Evolutionary conservation across 2,329 filamentous ascomycete genomes (phyloP), one percentile per base, ranked within the genome.

Genomic region (Magnaporthiopsis poae): DNA sequence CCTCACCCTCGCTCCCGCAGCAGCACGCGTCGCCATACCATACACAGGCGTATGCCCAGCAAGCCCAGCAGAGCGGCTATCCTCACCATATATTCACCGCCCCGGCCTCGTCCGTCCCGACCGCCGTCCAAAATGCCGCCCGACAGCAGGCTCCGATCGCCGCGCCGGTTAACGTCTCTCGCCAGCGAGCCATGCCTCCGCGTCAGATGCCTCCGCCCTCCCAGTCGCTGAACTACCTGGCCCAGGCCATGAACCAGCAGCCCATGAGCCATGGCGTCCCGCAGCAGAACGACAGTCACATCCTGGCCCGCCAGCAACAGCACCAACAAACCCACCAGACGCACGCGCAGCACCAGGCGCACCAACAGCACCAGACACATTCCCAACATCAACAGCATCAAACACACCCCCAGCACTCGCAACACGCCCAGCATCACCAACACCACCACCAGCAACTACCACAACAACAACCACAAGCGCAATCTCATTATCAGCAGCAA

Each of bases 11-110:
- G 29, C 79, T 79, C 36, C 73, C 83, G 21, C 52, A 39, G 69
- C 83, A 84, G 69, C 79, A 83, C 71, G 80, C 82, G 68, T 81
- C 83, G 68, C 81, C 83, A 2, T 86, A 86, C 72, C 83, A 84
- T 73, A 72, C 80, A 65, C 81, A 83, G 69, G 77, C 80, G 68
- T 86, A 86, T 29, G 67, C 67, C 64, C 83, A 85, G 72, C 82
- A 83, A 71, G 77, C 80, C 35, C 76, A 80, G 21, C 78, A 80
- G 68, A 77, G 76, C 67, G 71, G 78, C 27, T 86, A 84, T 69
- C 74, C 81, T 27, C 82, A 84, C 70, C 82, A 84, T 69, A 76
- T 86, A 68, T 86, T 84, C 75, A 75, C 78, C 71, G 79, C 77
- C 63, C 77, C 78, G 29, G 75, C 81, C 62, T 82, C 77, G 73